Base-by-base conservation (phyloP, 1,139 yeast genomes). In the Saccharomyces hybrid region DNA sequence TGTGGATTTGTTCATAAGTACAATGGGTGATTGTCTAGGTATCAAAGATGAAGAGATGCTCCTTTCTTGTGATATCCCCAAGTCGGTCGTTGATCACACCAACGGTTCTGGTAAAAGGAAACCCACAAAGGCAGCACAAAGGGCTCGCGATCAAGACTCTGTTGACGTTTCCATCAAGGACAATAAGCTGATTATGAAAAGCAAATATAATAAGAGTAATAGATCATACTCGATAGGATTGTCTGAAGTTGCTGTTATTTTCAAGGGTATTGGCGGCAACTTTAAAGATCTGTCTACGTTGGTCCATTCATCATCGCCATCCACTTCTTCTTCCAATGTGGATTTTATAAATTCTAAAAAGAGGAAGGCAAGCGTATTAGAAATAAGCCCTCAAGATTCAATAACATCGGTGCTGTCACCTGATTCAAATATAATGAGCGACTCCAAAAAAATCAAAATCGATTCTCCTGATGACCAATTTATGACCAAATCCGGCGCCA, bases 401-500 rank as follows among this genome's bases (percentile, higher is more conserved):
- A 60, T 61, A 8, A 60, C 65, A 5, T 57, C 65, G 9, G 59
- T 63, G 24, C 59, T 64, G 9, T 54, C 64, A 49, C 51, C 44
- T 48, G 52, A 50, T 44, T 50, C 52, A n/a, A 50, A 38, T 12
- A 48, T 48, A 29, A 65, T 68, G 70, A 59, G 65, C 31, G 71
- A 66, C 8, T 66, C 71, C n/a, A 69, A 69, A 55, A 66, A 62
- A 51, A 54, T 68, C n/a, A 67, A 68, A 50, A 54, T 67, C 16
- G 71, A 68, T 51, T 67, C 71, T 7, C 72, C 72, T 2, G 71
- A 67, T 47, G 71, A 69, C 53, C 56, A 65, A 55, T 65, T 65
- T 53, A 53, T 60, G 12, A 51, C 56, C 11, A 59, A 58, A 24
- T 56, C 60, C 26, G 54, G 41, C 11, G 29, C 48, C 27, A 34